Percentiles rank a stretch among this genome's conserved stretches.
These are phyloP conservation scores for Neofusicoccum laricinum DNA, from an alignment of 2,329 filamentous ascomycete genomes.

Conservation along the genomic window DNA sequence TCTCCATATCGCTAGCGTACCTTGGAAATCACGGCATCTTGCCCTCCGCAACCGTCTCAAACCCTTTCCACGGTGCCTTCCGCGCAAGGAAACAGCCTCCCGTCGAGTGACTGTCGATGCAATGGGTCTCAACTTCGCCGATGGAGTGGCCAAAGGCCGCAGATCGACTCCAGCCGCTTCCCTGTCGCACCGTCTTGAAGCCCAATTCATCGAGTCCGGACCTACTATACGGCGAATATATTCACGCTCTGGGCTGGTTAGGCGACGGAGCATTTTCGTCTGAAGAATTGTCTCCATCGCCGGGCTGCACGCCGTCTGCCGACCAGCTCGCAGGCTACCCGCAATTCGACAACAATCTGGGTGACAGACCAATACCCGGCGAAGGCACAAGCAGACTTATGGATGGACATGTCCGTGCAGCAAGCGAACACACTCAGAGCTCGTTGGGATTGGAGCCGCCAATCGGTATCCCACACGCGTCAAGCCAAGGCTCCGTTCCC, in stretches of 20 bases:
- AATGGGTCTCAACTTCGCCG: not conserved
- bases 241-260: not conserved
- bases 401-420: not conserved
- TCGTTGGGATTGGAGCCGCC: not conserved
- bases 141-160: not conserved
- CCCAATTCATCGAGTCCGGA: no score
- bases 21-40: not conserved
- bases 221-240: not conserved
- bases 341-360: not conserved
- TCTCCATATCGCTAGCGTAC: not conserved
- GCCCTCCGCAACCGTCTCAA: not conserved
- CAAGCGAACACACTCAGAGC: not conserved
- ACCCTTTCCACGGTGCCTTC: no score
- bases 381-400: not conserved
- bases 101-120: not conserved
- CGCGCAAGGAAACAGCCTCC: not conserved
- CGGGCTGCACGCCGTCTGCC: not conserved
- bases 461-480: not conserved
- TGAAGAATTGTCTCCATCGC: not conserved
- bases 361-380: not conserved
- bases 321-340: not conserved
- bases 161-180: not conserved
- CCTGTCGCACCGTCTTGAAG: not conserved
- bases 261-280: not conserved
- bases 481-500: not conserved